Conservation (phyloP, 176 grass and related monocot genomes). For the Aegilops speltoides region DNA sequence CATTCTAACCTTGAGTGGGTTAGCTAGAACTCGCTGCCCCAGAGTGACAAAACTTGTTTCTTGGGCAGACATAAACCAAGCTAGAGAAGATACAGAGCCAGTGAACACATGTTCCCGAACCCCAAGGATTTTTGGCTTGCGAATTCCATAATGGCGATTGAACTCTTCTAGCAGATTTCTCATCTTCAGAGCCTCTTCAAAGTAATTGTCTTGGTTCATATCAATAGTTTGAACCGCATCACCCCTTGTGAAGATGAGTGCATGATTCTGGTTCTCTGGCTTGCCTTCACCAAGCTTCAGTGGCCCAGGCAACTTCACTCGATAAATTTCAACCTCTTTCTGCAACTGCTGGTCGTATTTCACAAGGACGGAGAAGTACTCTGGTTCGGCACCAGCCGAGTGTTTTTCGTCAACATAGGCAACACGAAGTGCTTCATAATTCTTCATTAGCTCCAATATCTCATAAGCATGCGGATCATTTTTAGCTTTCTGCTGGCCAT, state of each 20-base stretch:
- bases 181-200: slow-evolving; percentile 96
- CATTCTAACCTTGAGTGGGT: slow-evolving; percentile 96
- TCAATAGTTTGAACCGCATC: slow-evolving; percentile 93
- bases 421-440: slow-evolving; percentile 87
- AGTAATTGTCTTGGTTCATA: slow-evolving; percentile 96
- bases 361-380: slow-evolving; percentile 85
- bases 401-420: slow-evolving; percentile 88
- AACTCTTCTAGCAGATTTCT: slow-evolving; percentile 91
- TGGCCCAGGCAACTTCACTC: slow-evolving; percentile 74
- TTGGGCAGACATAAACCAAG: slow-evolving; percentile 98
- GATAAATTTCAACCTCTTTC: slow-evolving; percentile 88
- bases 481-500: slow-evolving; percentile 86
- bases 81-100: slow-evolving; percentile 91
- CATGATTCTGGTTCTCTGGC: slow-evolving; percentile 93
- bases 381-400: slow-evolving; percentile 37
- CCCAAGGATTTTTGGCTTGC: slow-evolving; percentile 89
- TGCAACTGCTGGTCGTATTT: slow-evolving; percentile 78
- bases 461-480: slow-evolving; percentile 76
- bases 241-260: slow-evolving; percentile 95
- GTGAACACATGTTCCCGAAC: slow-evolving; percentile 96
- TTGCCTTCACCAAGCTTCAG: slow-evolving; percentile 94
- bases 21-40: slow-evolving; percentile 82
- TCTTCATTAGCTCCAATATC: slow-evolving; percentile 93
- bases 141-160: slow-evolving; percentile 70
- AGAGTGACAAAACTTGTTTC: slow-evolving; percentile 97